Percentiles rank a stretch among this genome's conserved stretches.
phyloP scores from a whole-genome alignment of 2,329 filamentous ascomycete species.

The Colletotrichum cereale region DNA sequence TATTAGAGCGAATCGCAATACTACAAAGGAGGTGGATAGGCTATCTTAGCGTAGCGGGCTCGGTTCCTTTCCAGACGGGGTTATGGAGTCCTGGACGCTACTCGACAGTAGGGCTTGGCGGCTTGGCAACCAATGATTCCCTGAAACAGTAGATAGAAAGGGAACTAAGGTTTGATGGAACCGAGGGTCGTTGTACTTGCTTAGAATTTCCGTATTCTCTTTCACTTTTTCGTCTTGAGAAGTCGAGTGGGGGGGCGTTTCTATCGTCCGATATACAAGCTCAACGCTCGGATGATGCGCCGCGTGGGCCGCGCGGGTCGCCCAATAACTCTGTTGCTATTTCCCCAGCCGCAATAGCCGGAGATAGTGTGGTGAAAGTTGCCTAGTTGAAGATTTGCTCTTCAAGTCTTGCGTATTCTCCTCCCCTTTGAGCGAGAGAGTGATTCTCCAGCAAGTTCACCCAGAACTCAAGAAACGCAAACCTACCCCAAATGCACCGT shows the following conservation, averaged over 20 bases:
- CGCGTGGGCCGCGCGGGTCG: neutral
- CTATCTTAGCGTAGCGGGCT: neutral
- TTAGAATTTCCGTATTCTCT: neutral
- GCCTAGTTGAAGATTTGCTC: no score
- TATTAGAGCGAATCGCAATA: neutral
- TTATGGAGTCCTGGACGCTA: constrained; percentile 11
- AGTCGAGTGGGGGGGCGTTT: neutral
- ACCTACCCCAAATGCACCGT: neutral
- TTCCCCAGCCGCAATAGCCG: neutral
- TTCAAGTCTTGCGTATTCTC: neutral
- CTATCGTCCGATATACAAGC: constrained; percentile 10
- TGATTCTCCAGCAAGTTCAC: neutral
- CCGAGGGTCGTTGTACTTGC: neutral
- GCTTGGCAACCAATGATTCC: constrained; percentile 5
- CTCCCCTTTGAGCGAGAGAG: neutral
- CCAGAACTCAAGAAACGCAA: neutral
- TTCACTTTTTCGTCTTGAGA: neutral
- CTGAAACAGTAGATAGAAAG: constrained; percentile 27
- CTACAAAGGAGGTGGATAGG: neutral
- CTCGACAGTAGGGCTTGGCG: constrained; percentile 12
- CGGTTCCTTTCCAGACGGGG: neutral
- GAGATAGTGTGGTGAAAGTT: neutral
- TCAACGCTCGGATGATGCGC: constrained; percentile 18
- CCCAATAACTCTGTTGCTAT: constrained; percentile 1
- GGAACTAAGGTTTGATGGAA: neutral